These are phyloP conservation scores for Lasiosphaeria ovina DNA, from an alignment of 495 filamentous ascomycete genomes.

Conservation along the genomic window DNA sequence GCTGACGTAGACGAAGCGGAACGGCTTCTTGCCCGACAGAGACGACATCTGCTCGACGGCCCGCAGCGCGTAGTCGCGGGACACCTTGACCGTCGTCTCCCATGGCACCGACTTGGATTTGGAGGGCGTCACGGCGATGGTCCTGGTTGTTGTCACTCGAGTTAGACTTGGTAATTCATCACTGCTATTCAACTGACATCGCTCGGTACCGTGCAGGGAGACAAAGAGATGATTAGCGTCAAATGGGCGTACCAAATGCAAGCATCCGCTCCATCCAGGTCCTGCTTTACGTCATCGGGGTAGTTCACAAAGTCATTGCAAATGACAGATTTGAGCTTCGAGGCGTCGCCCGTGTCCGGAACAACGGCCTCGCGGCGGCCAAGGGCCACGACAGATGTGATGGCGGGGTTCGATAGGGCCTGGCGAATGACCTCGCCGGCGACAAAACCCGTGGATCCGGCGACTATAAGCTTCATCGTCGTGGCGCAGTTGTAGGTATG, in stretches of 20 bases:
- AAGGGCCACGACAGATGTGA: slow-evolving; percentile 46
- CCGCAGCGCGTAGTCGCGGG: slow-evolving; percentile 40
- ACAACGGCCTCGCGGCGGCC: slow-evolving; percentile 29
- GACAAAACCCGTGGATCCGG: slow-evolving; percentile 50
- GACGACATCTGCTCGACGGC: slow-evolving; percentile 40
- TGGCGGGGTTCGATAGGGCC: slow-evolving; percentile 33
- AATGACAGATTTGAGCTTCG: slow-evolving; percentile 44
- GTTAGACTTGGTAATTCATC: too few relatives aligned
- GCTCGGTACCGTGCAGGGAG: too few relatives aligned
- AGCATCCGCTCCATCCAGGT: slow-evolving; percentile 47
- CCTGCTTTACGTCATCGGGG: slow-evolving; percentile 35
- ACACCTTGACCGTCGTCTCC: slow-evolving; percentile 41
- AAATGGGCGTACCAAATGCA: slow-evolving; percentile 48
- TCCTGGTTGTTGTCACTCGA: slow-evolving; percentile 25
- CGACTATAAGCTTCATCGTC: slow-evolving; percentile 54
- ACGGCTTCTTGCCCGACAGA: slow-evolving; percentile 23
- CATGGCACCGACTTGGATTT: slow-evolving; percentile 32
- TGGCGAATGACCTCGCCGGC: slow-evolving; percentile 49
- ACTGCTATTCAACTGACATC: too few relatives aligned
- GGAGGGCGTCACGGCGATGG: slow-evolving; percentile 43
- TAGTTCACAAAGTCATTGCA: slow-evolving; percentile 45
- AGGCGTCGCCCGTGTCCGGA: slow-evolving; percentile 16
- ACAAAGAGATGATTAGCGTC: not conserved
- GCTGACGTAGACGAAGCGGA: slow-evolving; percentile 50
- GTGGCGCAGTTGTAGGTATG: too few relatives aligned